Base-by-base conservation (phyloP, 2,329 filamentous ascomycete genomes). In the Colletotrichum sp. region DNA sequence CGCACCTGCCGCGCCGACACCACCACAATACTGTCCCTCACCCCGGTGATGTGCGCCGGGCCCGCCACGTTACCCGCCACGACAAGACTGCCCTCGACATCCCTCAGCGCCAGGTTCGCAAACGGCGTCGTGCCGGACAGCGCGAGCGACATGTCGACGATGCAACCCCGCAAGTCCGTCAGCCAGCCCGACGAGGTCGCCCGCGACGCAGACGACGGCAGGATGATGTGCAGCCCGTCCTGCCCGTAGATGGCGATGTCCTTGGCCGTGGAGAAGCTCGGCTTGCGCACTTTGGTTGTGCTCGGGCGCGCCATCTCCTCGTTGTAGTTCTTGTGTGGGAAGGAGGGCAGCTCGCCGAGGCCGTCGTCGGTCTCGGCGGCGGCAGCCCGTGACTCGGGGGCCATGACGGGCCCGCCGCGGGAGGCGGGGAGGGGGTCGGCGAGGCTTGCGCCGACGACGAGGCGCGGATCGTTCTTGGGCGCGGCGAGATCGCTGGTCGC, bases 1-100 rank as follows among this genome's bases (percentile, higher is more conserved):
- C 97, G 91, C 79, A 98, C 95, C 83, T 99, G 97, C n/a, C 93
- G 90, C 66, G 94, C 94, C 8, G 91, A 88, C 4, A 98, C 91
- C 0, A 98, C 91, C 16, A 98, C 83, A n/a, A 95, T 90, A 76
- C 92, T 94, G 78, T 95, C 87, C 65, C 87, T 85, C 2, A 98
- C 85, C 1, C 88, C 89, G 0, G 96, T 98, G 66, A 98, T 90
- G 80, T 98, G 96, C 11, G 93, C 92, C 1, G 97, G 91, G 0
- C 97, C 97, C 54, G 89, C 87, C 8, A 98, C 93, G 69, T 91
- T 90, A 0, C 96, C 95, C 51, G 93, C 94, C 16, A 98, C 86
- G 31, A 99, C 86, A 21, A 98, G 85, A 64, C 93, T 94, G 57
- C 90, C 84, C 31, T 87, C 86, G 74, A 98, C 90, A 77, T 93